These are phyloP conservation scores for Rosa rugosa DNA, from an alignment of 306 rosid species.

Conservation along the genomic window DNA sequence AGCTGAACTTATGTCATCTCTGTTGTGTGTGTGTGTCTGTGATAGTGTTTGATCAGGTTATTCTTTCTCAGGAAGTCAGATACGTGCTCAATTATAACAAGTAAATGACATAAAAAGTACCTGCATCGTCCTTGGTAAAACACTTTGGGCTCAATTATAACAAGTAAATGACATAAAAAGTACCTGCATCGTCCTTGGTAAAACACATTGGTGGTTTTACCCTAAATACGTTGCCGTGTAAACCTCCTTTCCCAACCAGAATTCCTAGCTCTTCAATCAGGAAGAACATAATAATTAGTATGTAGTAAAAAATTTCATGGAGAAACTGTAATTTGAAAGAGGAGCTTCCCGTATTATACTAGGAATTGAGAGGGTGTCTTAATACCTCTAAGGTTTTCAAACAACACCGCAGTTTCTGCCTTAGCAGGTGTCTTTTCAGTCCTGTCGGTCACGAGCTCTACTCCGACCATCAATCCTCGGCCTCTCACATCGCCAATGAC, in stretches of 20 bases:
- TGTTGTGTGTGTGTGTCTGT: not conserved
- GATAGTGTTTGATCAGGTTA: not conserved
- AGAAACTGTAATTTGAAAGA: not conserved
- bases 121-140: constrained; percentile 85
- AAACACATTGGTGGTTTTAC: constrained; percentile 96
- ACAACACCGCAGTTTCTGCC: constrained; percentile 69
- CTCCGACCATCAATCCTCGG: constrained; percentile 81
- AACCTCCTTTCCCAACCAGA: constrained; percentile 86
- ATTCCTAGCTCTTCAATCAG: constrained; percentile 69
- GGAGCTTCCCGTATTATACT: not conserved
- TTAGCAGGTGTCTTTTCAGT: constrained; percentile 74
- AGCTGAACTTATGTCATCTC: not conserved
- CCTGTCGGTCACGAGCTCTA: constrained; percentile 68
- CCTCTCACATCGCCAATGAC: constrained; percentile 90
- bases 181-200: constrained; percentile 86
- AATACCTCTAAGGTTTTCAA: constrained; percentile 84
- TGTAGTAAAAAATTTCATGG: not conserved
- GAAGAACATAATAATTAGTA: constrained; percentile 29
- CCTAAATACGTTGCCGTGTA: constrained; percentile 84
- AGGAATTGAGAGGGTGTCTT: not conserved
- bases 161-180: not conserved
- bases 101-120: constrained; percentile 28
- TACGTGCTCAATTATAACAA: not conserved
- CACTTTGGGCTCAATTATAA: constrained; percentile 54
- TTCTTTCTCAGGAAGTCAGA: not conserved